Base-by-base conservation (phyloP, 768 basidiomycete genomes). In the Trametes cingulata region DNA sequence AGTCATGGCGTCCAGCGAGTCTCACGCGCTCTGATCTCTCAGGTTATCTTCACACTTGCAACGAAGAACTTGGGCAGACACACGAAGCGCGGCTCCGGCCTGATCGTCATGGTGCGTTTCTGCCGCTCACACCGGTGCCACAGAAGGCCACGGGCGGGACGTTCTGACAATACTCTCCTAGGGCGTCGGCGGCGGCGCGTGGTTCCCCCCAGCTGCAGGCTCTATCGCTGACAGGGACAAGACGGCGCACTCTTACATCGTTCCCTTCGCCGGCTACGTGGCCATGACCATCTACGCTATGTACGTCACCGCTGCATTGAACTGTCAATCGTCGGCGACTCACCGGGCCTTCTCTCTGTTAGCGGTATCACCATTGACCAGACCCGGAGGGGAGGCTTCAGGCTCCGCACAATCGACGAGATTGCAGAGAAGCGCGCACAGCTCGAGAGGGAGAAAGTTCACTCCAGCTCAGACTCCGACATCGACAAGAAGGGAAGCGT, bases 121-220 rank as follows among this genome's bases (percentile, higher is more conserved):
- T 35, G 41, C 27, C 54, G 48, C 24, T 39, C 6, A 6, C 39
- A 46, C 27, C 54, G 48, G 33, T 39, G 10, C 6, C 27, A 27
- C 41, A 51, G 64, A 51, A 22, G 37, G 29, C 42, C 17, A 8
- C 29, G 20, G 15, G 41, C 42, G n/a, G n/a, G 22, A 15, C n/a
- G n/a, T 53, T 24, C n/a, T 58, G 49, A 39, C 46, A 17, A 33
- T 15, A n/a, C 51, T 37, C 27, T 40, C 33, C 27, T 22, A 80
- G 79, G 81, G 84, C 51, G 84, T 86, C 45, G 84, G 83, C 55
- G 84, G 84, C 46, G 86, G 85, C 35, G 86, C 85, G n/a, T 86
- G 84, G 85, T 87, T 82, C 69, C 85, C 86, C 2, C 76, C 83
- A 12, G 84, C 84, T 6, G 85, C 87, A 63, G 85, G 78, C 17